phyloP scores from a whole-genome alignment of 2,329 filamentous ascomycete species.

The Pestalotiopsis fici region DNA sequence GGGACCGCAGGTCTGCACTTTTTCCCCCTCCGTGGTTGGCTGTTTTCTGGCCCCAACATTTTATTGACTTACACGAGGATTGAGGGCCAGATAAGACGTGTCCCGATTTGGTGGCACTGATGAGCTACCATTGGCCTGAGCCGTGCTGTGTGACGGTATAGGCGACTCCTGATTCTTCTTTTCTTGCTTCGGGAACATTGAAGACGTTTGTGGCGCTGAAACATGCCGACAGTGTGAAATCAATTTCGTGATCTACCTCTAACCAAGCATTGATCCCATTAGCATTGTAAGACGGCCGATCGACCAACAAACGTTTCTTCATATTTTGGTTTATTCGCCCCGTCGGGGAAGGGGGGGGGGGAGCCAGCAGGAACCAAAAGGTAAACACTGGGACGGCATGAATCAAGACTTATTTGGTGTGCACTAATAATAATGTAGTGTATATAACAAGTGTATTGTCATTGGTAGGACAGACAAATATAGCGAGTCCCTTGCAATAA shows the following conservation, averaged over 20 bases:
- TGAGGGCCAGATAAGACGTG: background rate
- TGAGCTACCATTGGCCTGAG: background rate
- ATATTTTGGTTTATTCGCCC: background rate
- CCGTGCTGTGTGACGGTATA: background rate
- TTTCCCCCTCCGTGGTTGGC: background rate
- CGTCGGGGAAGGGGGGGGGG: background rate
- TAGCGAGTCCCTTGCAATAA: background rate
- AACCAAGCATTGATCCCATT: background rate
- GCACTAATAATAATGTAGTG: background rate
- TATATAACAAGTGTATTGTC: background rate
- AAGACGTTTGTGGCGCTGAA: background rate
- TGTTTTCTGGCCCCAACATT: background rate
- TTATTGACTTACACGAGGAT: background rate
- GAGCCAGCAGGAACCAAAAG: background rate
- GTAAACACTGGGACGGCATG: background rate
- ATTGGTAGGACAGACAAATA: background rate
- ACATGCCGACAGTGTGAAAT: background rate
- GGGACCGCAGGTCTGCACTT: background rate
- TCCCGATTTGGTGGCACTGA: background rate
- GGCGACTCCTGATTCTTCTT: background rate
- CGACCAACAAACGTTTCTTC: background rate
- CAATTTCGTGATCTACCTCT: background rate
- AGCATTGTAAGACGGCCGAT: background rate
- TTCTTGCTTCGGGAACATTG: background rate
- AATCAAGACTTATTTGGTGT: too few species aligned